These are phyloP conservation scores for Geotrichum siamense DNA, from an alignment of 1,139 yeast species.

Conservation along the genomic window DNA sequence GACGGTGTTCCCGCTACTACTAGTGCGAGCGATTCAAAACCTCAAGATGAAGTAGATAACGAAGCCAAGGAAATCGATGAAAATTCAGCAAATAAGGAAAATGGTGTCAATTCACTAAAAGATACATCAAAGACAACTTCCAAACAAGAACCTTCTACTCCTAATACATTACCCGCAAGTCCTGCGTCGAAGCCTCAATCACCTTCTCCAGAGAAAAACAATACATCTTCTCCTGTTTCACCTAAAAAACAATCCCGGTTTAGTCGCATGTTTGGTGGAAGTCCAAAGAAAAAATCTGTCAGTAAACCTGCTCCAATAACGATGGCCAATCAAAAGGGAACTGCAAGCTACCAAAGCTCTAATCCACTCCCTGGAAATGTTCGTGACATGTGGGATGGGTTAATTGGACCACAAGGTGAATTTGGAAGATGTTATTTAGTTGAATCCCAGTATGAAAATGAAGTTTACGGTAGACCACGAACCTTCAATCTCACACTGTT, in stretches of 20 bases:
- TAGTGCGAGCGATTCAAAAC: background rate
- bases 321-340: constrained; percentile 2
- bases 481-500: constrained; percentile 55
- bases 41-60: background rate
- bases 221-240: constrained; percentile 4
- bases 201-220: background rate
- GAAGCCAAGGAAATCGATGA: background rate
- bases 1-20: background rate
- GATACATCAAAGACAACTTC: background rate
- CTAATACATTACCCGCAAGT: background rate
- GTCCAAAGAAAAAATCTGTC: constrained; percentile 21
- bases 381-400: constrained; percentile 32
- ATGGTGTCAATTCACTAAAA: background rate
- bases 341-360: background rate
- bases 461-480: constrained; percentile 49
- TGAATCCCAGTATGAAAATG: constrained; percentile 54
- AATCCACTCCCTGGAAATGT: background rate
- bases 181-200: background rate
- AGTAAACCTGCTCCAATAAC: background rate
- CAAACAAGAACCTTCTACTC: constrained; percentile 4
- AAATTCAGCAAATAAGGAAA: background rate
- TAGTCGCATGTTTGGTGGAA: constrained; percentile 15
- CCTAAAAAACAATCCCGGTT: constrained; percentile 17
- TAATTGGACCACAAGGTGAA: constrained; percentile 77
- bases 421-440: constrained; percentile 73